Evolutionary conservation across 2,329 filamentous ascomycete genomes (phyloP).

Genomic region (Exophiala alcalophila): DNA sequence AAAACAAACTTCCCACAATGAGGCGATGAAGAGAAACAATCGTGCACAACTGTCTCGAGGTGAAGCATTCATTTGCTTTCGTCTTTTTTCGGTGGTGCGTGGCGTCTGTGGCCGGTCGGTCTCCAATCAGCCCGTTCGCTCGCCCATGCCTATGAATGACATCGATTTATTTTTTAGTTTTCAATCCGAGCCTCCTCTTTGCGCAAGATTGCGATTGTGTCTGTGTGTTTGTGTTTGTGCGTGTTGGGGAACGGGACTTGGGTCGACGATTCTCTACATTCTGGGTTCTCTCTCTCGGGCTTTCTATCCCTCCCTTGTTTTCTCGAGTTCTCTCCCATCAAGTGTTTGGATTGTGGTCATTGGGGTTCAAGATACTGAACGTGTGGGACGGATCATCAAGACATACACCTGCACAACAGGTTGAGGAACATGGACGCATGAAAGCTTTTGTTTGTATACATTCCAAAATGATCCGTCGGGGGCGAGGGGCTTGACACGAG

Average conservation of each 20-base stretch:
- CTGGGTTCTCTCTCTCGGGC: background rate
- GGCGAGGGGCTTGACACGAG: background rate
- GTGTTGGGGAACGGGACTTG: background rate
- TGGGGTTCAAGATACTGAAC: too few species aligned
- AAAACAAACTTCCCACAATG: too few species aligned
- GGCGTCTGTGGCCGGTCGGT: slow-evolving; percentile 20
- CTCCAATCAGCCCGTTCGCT: slow-evolving; percentile 21
- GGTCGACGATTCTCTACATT: background rate
- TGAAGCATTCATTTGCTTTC: slow-evolving; percentile 8
- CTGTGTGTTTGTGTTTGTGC: too few species aligned
- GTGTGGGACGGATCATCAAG: background rate
- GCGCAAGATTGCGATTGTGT: slow-evolving; percentile 16
- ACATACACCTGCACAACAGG: slow-evolving; percentile 1
- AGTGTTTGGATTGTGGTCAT: too few species aligned
- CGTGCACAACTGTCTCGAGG: slow-evolving; percentile 22
- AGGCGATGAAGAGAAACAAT: slow-evolving; percentile 22
- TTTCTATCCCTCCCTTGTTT: background rate
- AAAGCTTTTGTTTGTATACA: too few species aligned
- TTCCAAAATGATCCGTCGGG: background rate
- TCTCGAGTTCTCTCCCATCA: too few species aligned
- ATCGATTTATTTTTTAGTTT: too few species aligned
- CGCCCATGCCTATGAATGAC: slow-evolving; percentile 15
- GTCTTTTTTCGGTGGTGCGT: slow-evolving; percentile 2
- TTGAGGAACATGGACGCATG: slow-evolving; percentile 16
- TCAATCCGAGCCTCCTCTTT: slow-evolving; percentile 26